Percentiles rank a stretch among this genome's conserved stretches.
phyloP scores from a whole-genome alignment of 192 early-diverging fungal species.

The Jimgerdemannia flammicorona region DNA sequence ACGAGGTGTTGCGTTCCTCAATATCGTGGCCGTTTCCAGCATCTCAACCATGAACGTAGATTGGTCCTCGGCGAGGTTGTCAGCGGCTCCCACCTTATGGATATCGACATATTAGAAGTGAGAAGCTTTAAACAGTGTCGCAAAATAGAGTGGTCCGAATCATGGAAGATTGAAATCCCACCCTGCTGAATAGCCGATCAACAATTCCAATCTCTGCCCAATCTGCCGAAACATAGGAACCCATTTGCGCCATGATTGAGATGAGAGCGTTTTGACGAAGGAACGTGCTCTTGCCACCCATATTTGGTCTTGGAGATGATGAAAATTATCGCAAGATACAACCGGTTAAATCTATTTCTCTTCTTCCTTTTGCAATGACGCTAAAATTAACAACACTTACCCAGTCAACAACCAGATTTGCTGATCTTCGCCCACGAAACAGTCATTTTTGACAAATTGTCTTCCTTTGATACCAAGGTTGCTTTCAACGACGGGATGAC shows the following conservation, averaged over 20 bases:
- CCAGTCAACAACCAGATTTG: conserved; percentile 79
- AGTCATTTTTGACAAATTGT: conserved; percentile 69
- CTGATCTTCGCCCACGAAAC: conserved; percentile 42
- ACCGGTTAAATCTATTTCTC: background rate
- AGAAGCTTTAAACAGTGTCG: background rate
- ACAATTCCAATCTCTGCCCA: conserved; percentile 39
- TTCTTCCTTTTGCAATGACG: background rate
- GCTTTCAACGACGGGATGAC: conserved; percentile 72
- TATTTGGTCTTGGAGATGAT: conserved; percentile 57
- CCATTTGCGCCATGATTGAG: conserved; percentile 83
- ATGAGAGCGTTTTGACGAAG: conserved; percentile 76
- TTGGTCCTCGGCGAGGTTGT: conserved; percentile 44
- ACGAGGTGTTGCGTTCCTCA: conserved; percentile 63
- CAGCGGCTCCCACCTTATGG: conserved; percentile 44
- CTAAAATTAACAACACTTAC: background rate
- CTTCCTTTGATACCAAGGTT: conserved; percentile 18
- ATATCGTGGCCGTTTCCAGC: conserved; percentile 79
- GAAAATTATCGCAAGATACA: background rate
- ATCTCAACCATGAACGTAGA: conserved; percentile 84
- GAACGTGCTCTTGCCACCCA: conserved; percentile 90
- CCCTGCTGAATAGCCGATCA: conserved; percentile 47
- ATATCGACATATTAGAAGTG: background rate
- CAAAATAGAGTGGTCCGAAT: background rate
- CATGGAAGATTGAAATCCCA: conserved; percentile 11
- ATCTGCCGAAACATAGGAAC: conserved; percentile 55